A percentile compares a stretch with the other conserved stretches of the same genome.
phyloP scores from a whole-genome alignment of 495 filamentous ascomycete species.

The Annulohypoxylon bovei region DNA sequence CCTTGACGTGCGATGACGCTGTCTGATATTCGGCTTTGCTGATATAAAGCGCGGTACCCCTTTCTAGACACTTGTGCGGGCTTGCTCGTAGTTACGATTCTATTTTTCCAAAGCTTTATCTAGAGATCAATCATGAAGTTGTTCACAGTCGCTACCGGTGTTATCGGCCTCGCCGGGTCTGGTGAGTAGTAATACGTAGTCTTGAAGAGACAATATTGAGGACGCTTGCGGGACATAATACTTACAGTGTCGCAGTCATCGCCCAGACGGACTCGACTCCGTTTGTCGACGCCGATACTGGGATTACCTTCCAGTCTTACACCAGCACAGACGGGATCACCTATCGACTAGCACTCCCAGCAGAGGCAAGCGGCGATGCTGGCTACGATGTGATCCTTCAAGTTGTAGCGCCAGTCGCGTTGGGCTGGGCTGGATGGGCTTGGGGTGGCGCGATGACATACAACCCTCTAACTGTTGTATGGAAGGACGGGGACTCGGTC shows the following conservation, averaged over 20 bases:
- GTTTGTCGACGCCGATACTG: conserved; percentile 52
- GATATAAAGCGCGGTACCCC: conserved; percentile 27
- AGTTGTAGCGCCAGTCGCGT: conserved; percentile 48
- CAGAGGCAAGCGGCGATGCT: conserved; percentile 43
- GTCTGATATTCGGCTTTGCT: conserved; percentile 1
- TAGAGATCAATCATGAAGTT: conserved; percentile 37
- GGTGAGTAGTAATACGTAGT: conserved; percentile 21
- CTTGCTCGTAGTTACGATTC: neutral
- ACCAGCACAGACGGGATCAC: conserved; percentile 49
- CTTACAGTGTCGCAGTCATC: conserved; percentile 21
- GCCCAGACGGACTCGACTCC: conserved; percentile 48
- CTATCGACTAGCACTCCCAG: conserved; percentile 55
- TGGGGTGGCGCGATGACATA: conserved; percentile 61
- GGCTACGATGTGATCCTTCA: conserved; percentile 57
- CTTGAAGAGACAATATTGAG: neutral
- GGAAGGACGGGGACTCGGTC: conserved; percentile 54
- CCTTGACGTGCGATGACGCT: conserved; percentile 26
- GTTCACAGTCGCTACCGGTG: conserved; percentile 23
- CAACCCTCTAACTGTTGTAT: conserved; percentile 56
- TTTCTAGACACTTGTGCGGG: conserved; percentile 16
- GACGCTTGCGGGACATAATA: neutral
- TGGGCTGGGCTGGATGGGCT: conserved; percentile 59
- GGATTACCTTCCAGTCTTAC: conserved; percentile 54
- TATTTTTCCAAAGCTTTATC: neutral
- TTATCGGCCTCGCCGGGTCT: conserved; percentile 28